A percentile compares a stretch with the other conserved stretches of the same genome.
These are phyloP conservation scores for Lactifluus echinatus DNA, from an alignment of 768 basidiomycete species.

Conservation along the genomic window DNA sequence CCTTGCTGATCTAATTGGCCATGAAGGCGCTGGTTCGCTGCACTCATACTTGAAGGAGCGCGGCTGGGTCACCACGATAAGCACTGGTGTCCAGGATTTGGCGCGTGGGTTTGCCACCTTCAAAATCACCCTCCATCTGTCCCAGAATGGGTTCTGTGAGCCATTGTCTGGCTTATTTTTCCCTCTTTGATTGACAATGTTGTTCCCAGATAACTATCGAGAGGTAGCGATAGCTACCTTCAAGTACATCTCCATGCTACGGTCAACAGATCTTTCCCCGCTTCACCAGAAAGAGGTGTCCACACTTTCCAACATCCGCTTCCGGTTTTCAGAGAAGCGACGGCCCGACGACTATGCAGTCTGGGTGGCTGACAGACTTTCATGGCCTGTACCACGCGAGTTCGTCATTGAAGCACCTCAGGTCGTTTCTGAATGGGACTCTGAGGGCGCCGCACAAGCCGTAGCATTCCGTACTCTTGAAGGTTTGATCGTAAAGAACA, in stretches of 20 bases:
- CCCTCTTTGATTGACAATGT: slow-evolving; percentile 8
- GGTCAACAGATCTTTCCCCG: slow-evolving; percentile 48
- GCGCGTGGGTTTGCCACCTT: slow-evolving; percentile 86
- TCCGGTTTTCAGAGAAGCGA: slow-evolving; percentile 82
- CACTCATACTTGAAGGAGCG: slow-evolving; percentile 83
- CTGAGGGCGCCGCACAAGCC: slow-evolving; percentile 33
- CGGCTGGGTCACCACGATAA: slow-evolving; percentile 76
- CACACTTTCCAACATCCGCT: slow-evolving; percentile 60
- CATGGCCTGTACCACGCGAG: slow-evolving; percentile 75
- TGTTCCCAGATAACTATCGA: slow-evolving; percentile 59
- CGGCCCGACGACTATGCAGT: slow-evolving; percentile 74
- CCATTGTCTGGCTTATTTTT: slow-evolving; percentile 8
- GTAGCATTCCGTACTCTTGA: slow-evolving; percentile 59
- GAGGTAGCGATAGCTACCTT: slow-evolving; percentile 59
- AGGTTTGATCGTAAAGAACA: slow-evolving; percentile 45
- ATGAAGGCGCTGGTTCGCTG: slow-evolving; percentile 89
- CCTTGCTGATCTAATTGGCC: slow-evolving; percentile 76
- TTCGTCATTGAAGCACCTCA: slow-evolving; percentile 62
- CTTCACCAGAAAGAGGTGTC: slow-evolving; percentile 73
- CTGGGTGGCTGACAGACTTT: slow-evolving; percentile 64
- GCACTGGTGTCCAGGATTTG: slow-evolving; percentile 57
- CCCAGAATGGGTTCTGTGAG: slow-evolving; percentile 80
- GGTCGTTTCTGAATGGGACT: slow-evolving; percentile 68
- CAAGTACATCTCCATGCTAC: slow-evolving; percentile 70
- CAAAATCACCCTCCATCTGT: slow-evolving; percentile 73